These are phyloP conservation scores for Gigaspora rosea DNA, from an alignment of 192 early-diverging fungal genomes.

Conservation along the genomic window DNA sequence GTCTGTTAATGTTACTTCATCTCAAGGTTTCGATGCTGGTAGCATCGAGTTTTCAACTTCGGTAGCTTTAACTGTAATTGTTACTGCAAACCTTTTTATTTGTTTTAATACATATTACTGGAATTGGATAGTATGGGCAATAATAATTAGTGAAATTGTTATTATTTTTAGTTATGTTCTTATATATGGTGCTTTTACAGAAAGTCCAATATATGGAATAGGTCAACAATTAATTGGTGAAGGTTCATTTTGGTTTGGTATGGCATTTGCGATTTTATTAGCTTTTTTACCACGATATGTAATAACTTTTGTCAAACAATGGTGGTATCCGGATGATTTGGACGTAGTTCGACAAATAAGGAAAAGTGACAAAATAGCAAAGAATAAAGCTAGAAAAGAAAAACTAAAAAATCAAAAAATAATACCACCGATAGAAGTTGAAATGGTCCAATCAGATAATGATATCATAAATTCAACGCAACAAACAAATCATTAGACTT, in stretches of 20 bases:
- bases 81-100: slow-evolving; percentile 79
- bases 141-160: slow-evolving; percentile 65
- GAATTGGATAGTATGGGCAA: slow-evolving; percentile 74
- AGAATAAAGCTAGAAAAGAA: neutral
- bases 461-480: too few relatives aligned
- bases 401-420: neutral
- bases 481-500: too few relatives aligned
- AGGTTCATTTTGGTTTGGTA: slow-evolving; percentile 74
- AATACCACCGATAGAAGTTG: neutral
- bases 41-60: slow-evolving; percentile 75
- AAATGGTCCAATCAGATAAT: too few relatives aligned
- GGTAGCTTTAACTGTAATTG: slow-evolving; percentile 76
- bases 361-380: slow-evolving; percentile 33
- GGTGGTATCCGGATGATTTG: slow-evolving; percentile 65
- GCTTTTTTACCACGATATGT: slow-evolving; percentile 72
- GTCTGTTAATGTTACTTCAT: slow-evolving; percentile 34
- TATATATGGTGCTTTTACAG: slow-evolving; percentile 59
- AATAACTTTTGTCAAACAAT: slow-evolving; percentile 65
- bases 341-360: slow-evolving; percentile 65
- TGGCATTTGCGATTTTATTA: slow-evolving; percentile 67
- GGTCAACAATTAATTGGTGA: slow-evolving; percentile 62
- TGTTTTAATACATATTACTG: slow-evolving; percentile 82
- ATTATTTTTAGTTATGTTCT: slow-evolving; percentile 70
- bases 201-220: slow-evolving; percentile 71
- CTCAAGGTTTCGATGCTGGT: slow-evolving; percentile 35